A percentile compares a stretch with the other conserved stretches of the same genome.
phyloP scores from a whole-genome alignment of 1,284 basidiomycete species.

The Ceratobasidium sp. region DNA sequence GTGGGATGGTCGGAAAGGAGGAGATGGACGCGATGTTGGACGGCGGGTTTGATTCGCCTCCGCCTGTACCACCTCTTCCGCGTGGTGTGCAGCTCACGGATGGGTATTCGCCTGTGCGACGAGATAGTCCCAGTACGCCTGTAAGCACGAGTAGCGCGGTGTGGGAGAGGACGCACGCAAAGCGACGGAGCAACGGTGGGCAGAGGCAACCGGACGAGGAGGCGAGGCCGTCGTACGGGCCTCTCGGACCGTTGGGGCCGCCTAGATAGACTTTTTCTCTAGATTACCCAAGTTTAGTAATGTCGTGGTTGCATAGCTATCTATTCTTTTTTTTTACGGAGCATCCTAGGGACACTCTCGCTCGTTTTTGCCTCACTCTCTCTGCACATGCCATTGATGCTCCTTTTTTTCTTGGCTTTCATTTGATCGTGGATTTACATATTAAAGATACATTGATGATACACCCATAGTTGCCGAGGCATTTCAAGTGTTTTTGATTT shows the following conservation, averaged over 20 bases:
- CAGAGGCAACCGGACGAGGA: conserved; percentile 56
- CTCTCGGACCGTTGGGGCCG: conserved; percentile 41
- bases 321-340: conserved; percentile 14
- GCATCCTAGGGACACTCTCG: conserved; percentile 9
- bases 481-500: conserved; percentile 12
- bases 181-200: conserved; percentile 56
- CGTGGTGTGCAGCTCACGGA: conserved; percentile 57
- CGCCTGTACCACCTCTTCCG: conserved; percentile 45
- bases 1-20: conserved; percentile 58
- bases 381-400: conserved; percentile 11
- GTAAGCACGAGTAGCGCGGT: conserved; percentile 48
- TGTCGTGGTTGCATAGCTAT: conserved; percentile 26
- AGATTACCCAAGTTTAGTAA: conserved; percentile 12
- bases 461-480: neutral
- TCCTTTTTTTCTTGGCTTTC: neutral
- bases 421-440: conserved; percentile 14
- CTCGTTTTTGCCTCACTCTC: conserved; percentile 1
- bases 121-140: conserved; percentile 53
- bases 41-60: conserved; percentile 77
- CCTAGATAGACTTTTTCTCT: conserved; percentile 13
- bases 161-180: conserved; percentile 55
- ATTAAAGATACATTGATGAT: conserved; percentile 14
- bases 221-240: conserved; percentile 35
- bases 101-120: conserved; percentile 53
- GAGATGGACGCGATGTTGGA: conserved; percentile 73